These are phyloP conservation scores for Penicillium freii DNA, from an alignment of 2,329 filamentous ascomycete species.

Conservation along the genomic window DNA sequence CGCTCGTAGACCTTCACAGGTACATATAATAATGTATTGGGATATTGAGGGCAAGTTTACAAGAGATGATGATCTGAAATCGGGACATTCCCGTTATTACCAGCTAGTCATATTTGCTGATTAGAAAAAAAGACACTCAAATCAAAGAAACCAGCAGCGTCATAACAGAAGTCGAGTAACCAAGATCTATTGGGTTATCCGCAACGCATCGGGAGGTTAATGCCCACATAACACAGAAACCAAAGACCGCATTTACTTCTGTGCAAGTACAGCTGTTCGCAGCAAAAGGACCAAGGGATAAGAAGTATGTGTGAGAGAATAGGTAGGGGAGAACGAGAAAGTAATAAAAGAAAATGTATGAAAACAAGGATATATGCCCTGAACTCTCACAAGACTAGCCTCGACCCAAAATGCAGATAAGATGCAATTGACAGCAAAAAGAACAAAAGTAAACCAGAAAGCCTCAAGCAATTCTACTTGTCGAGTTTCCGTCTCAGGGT, in stretches of 20 bases:
- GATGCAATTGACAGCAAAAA: slow-evolving; percentile 20
- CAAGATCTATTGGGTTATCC: slow-evolving; percentile 19
- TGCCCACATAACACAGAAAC: slow-evolving; percentile 4
- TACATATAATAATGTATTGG: no score
- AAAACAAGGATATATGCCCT: slow-evolving; percentile 22
- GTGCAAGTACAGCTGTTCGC: neutral
- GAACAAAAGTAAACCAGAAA: slow-evolving; percentile 13
- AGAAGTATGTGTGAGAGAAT: slow-evolving; percentile 15
- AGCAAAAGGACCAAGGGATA: neutral
- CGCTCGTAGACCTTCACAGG: neutral
- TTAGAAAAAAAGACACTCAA: neutral
- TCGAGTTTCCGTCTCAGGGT: slow-evolving; percentile 83
- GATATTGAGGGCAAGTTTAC: neutral
- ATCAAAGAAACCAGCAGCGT: neutral
- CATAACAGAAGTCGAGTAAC: slow-evolving; percentile 5
- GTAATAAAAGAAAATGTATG: slow-evolving; percentile 16
- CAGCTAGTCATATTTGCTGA: neutral
- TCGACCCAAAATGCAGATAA: slow-evolving; percentile 22
- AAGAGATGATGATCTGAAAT: neutral
- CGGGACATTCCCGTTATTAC: slow-evolving; percentile 1
- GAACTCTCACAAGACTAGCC: slow-evolving; percentile 20
- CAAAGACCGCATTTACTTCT: neutral
- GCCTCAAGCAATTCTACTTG: slow-evolving; percentile 41
- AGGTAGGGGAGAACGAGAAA: slow-evolving; percentile 10
- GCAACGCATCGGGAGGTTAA: slow-evolving; percentile 12